Evolutionary conservation across 306 rosid genomes (phyloP).

Genomic region (Alnus rubra): DNA sequence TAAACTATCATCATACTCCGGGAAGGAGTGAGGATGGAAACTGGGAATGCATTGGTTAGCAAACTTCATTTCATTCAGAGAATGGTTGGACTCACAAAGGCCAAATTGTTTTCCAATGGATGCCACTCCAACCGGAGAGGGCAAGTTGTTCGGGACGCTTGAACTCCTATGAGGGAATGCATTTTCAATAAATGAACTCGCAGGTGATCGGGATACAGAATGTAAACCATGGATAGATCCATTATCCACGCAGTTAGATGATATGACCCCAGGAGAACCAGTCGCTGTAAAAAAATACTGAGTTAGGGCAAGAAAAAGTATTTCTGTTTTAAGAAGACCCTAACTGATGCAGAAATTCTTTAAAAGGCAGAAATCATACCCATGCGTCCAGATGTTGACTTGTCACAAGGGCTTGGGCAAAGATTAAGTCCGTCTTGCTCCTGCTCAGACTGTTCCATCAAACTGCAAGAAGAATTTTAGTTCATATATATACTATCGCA

Average conservation of each 20-base stretch:
- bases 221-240: conserved; percentile 55
- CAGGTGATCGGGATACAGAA: conserved; percentile 41
- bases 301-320: conserved; percentile 28
- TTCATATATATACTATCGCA: conserved; percentile 22
- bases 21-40: conserved; percentile 73
- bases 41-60: conserved; percentile 43
- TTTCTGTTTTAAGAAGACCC: conserved; percentile 17
- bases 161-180: conserved; percentile 47
- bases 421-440: conserved; percentile 54
- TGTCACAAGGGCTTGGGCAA: conserved; percentile 49
- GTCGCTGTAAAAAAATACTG: conserved; percentile 33
- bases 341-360: conserved; percentile 29
- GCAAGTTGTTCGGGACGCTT: conserved; percentile 43
- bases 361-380: conserved; percentile 38
- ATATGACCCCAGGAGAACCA: conserved; percentile 44
- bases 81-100: conserved; percentile 38
- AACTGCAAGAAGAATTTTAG: conserved; percentile 49
- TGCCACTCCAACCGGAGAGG: conserved; percentile 44
- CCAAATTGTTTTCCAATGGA: conserved; percentile 43
- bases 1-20: conserved; percentile 60
- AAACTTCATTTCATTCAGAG: conserved; percentile 46
- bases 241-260: conserved; percentile 52
- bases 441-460: conserved; percentile 54
- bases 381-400: conserved; percentile 36
- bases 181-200: conserved; percentile 42